Evolutionary conservation across 805 yeast genomes (phyloP).

Genomic region (Saccharomyces jurei): DNA sequence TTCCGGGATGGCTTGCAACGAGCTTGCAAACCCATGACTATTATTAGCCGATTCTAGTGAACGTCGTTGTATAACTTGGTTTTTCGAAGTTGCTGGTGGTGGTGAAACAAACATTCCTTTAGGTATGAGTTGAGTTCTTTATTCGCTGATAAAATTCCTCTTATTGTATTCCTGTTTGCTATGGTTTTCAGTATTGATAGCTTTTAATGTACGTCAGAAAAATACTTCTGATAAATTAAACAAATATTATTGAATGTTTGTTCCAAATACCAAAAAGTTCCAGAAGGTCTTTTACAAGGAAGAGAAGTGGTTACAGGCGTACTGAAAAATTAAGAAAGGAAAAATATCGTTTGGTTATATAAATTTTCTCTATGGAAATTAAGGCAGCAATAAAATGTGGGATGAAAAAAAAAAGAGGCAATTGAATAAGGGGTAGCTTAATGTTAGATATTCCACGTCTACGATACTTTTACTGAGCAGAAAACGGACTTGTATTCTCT

Average conservation of each 20-base stretch:
- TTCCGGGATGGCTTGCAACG: slow-evolving; percentile 7
- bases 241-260: not conserved
- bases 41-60: slow-evolving; percentile 4
- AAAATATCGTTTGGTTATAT: not conserved
- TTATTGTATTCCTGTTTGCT: not conserved
- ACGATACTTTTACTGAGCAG: not conserved
- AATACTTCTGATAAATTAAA: not conserved
- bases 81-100: slow-evolving; percentile 25
- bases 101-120: slow-evolving; percentile 28
- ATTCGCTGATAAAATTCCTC: not conserved
- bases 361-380: not conserved
- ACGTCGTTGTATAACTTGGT: slow-evolving; percentile 11
- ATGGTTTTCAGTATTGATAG: not conserved
- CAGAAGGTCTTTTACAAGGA: not conserved
- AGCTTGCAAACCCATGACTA: not conserved
- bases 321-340: not conserved
- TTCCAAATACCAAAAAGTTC: not conserved
- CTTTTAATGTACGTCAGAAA: not conserved
- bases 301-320: not conserved
- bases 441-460: not conserved
- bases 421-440: not conserved
- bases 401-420: not conserved
- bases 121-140: not conserved
- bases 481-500: not conserved
- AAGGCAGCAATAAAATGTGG: not conserved